Conservation (phyloP, 768 basidiomycete genomes). For the Xerocomellus chrysenteron region DNA sequence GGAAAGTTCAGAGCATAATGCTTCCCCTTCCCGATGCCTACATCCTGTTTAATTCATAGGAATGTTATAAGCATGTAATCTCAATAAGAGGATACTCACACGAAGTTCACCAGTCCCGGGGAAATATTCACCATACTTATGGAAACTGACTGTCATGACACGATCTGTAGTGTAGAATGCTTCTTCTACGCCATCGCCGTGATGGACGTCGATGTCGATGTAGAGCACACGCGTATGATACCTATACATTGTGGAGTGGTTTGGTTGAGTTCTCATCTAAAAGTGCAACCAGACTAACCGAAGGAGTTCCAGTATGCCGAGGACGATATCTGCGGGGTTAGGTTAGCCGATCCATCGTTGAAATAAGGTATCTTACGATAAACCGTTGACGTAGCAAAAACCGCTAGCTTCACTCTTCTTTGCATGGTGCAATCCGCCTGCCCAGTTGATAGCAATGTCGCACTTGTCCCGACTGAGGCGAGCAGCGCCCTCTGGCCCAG, state of each 20-base stretch:
- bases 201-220: slow-evolving; percentile 98
- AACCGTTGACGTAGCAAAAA: slow-evolving; percentile 98
- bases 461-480: slow-evolving; percentile 94
- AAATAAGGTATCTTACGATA: background rate
- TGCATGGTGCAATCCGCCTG: slow-evolving; percentile 96
- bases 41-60: slow-evolving; percentile 55
- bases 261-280: background rate
- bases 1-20: slow-evolving; percentile 95
- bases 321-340: slow-evolving; percentile 78
- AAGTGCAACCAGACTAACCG: slow-evolving; percentile 45
- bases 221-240: slow-evolving; percentile 95
- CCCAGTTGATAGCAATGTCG: slow-evolving; percentile 99
- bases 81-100: slow-evolving; percentile 42
- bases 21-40: slow-evolving; percentile 92
- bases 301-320: slow-evolving; percentile 92
- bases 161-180: slow-evolving; percentile 99
- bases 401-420: slow-evolving; percentile 99
- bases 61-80: background rate
- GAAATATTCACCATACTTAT: slow-evolving; percentile 99
- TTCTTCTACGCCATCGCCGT: slow-evolving; percentile 98
- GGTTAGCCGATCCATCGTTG: background rate
- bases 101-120: slow-evolving; percentile 98
- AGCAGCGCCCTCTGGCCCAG: slow-evolving; percentile 85
- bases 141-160: slow-evolving; percentile 98
- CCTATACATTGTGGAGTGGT: slow-evolving; percentile 37